These are phyloP conservation scores for Tranzscheliella williamsii DNA, from an alignment of 1,284 basidiomycete species.

Conservation along the genomic window DNA sequence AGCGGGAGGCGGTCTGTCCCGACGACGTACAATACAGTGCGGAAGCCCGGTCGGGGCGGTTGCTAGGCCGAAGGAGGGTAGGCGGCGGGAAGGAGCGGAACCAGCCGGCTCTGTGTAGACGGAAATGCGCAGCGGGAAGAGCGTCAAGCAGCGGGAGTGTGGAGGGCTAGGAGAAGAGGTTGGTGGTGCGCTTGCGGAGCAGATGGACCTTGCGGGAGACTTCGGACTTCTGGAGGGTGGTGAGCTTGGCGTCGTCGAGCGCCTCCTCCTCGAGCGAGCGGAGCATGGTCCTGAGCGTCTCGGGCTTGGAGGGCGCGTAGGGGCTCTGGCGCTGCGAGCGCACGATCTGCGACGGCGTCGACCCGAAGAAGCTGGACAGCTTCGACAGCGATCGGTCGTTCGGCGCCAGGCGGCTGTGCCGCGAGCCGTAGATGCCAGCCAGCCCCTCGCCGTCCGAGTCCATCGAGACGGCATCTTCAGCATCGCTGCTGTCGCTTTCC, in stretches of 20 bases:
- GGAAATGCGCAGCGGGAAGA: no score
- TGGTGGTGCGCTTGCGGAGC: conserved; percentile 21
- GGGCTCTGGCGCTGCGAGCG: conserved; percentile 1
- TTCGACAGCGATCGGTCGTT: conserved; percentile 28
- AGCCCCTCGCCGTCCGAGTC: neutral
- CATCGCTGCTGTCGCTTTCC: conserved; percentile 19
- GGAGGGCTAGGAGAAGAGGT: conserved; percentile 19
- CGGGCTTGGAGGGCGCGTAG: conserved; percentile 1
- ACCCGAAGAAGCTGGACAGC: conserved; percentile 32
- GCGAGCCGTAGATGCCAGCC: neutral
- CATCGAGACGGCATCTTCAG: no score
- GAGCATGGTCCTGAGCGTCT: conserved; percentile 20
- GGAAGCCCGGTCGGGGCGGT: no score
- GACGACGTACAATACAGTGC: no score
- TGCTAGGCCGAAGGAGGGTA: no score
- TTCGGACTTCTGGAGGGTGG: conserved; percentile 21
- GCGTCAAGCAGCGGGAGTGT: no score
- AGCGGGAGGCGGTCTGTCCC: no score
- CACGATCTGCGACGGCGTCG: conserved; percentile 29
- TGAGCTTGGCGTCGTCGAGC: conserved; percentile 20
- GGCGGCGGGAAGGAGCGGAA: no score
- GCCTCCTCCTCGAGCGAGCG: conserved; percentile 26
- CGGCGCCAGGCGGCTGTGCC: neutral
- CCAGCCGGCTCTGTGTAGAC: no score
- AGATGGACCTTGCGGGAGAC: conserved; percentile 19